Evolutionary conservation across 495 filamentous ascomycete species (phyloP).

Genomic region (Daldinia concentrica): DNA sequence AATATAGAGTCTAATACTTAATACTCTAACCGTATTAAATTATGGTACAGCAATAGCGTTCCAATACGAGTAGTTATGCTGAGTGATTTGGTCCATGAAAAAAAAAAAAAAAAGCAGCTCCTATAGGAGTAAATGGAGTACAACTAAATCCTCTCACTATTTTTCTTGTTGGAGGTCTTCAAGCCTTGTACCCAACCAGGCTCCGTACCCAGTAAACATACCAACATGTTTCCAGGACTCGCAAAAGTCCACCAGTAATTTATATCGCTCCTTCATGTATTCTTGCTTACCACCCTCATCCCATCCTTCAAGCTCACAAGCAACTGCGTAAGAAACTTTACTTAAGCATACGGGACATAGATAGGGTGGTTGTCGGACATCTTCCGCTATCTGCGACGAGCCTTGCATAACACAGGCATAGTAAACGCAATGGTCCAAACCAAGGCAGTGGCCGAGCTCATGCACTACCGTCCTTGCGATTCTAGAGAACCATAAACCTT

Average conservation of each 20-base stretch:
- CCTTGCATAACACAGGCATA: conserved; percentile 78
- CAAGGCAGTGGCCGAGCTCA: conserved; percentile 74
- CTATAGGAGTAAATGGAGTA: background rate
- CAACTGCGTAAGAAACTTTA: conserved; percentile 57
- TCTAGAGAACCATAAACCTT: conserved; percentile 64
- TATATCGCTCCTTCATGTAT: conserved; percentile 53
- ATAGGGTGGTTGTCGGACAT: conserved; percentile 72
- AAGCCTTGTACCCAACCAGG: conserved; percentile 50
- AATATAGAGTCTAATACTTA: no score
- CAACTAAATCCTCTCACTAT: background rate
- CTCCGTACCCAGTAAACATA: conserved; percentile 54
- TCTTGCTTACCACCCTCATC: conserved; percentile 49
- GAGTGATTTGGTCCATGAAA: background rate
- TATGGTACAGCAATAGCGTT: no score
- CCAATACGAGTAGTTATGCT: background rate
- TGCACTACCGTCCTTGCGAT: conserved; percentile 67
- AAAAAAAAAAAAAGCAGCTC: no score
- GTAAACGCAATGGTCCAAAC: conserved; percentile 71
- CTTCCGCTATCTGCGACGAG: conserved; percentile 67
- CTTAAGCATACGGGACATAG: conserved; percentile 69
- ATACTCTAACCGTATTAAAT: no score
- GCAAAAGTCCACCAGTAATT: conserved; percentile 57
- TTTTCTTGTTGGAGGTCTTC: conserved; percentile 3
- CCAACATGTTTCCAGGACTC: conserved; percentile 47
- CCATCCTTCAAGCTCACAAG: conserved; percentile 19